phyloP scores from a whole-genome alignment of 1,139 yeast genomes.

The Geotrichum fermentans region DNA sequence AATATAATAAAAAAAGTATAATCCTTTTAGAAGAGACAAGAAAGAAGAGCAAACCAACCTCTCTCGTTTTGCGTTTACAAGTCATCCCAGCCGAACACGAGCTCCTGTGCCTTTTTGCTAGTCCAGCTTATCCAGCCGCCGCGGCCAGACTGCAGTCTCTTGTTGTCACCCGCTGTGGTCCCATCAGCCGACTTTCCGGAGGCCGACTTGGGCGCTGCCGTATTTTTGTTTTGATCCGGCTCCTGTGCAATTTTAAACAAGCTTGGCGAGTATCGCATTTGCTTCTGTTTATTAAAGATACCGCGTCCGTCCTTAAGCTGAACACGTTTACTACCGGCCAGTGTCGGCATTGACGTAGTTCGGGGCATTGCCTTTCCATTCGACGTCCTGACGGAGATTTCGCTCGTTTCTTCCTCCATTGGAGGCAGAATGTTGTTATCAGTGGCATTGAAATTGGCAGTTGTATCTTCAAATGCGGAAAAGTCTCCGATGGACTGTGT shows the following conservation, averaged over 20 bases:
- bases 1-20: too few relatives aligned
- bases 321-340: slow-evolving; percentile 24
- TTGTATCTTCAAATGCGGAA: not conserved
- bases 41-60: too few relatives aligned
- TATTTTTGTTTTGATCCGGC: not conserved
- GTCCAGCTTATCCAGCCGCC: slow-evolving; percentile 38
- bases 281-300: slow-evolving; percentile 27
- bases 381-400: not conserved
- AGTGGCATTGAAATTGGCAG: not conserved
- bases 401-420: not conserved
- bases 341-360: slow-evolving; percentile 32
- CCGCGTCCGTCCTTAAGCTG: slow-evolving; percentile 30
- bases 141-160: slow-evolving; percentile 9
- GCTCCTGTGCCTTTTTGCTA: slow-evolving; percentile 36
- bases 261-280: slow-evolving; percentile 20
- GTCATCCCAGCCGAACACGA: slow-evolving; percentile 55
- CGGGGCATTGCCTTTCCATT: slow-evolving; percentile 20
- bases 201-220: slow-evolving; percentile 1
- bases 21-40: too few relatives aligned
- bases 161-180: not conserved
- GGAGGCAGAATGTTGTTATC: slow-evolving; percentile 1
- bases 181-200: not conserved
- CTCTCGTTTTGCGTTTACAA: slow-evolving; percentile 28
- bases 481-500: not conserved
- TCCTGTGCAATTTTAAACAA: slow-evolving; percentile 14